Base-by-base conservation (phyloP, 768 basidiomycete species). In the Tulasnella sp. region DNA sequence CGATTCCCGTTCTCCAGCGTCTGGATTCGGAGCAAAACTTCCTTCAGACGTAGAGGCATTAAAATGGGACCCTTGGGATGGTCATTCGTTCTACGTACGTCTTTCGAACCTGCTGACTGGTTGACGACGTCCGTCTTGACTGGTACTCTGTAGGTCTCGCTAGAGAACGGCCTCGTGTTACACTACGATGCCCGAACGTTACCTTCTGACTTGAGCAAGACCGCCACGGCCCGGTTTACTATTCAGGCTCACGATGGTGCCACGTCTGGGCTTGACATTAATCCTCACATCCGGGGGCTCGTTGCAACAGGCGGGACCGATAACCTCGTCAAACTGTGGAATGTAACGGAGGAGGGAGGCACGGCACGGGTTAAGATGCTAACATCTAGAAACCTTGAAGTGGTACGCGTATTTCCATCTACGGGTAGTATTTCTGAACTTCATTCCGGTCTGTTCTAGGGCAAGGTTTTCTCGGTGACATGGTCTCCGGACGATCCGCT, bases 401-500 rank as follows among this genome's bases (percentile, higher is more conserved):
- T 99, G 73, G 97, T 98, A 86, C 78, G 87, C 85, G 36, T 91
- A 88, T 39, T 21, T 38, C 40, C 27, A 4, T 44, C 71, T 77
- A 68, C 62, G n/a, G 34, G 56, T 12, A 31, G 10, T 2, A 36
- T 6, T 68, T 71, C 24, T 73, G 14, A 71, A 18, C 62, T 75
- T 46, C 5, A 19, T 34, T 34, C 38, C 44, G 62, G 5, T 27
- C 24, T 77, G 34, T 34, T 58, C 36, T 81, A 98, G 97, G 98
- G 98, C 86, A 97, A 97, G 88, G 95, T 99, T 9, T 99, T 99
- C 86, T 94, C 96, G 8, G 88, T 92, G 0, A 88, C 89, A 0
- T 99, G 93, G 88, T 98, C 96, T 8, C 97, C 98, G 0, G 97
- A 99, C 84, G 94, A 97, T 83, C 93, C 96, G 1, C 90, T 98